Conservation (phyloP, 495 filamentous ascomycete genomes). For the Venustampulla echinocandica region DNA sequence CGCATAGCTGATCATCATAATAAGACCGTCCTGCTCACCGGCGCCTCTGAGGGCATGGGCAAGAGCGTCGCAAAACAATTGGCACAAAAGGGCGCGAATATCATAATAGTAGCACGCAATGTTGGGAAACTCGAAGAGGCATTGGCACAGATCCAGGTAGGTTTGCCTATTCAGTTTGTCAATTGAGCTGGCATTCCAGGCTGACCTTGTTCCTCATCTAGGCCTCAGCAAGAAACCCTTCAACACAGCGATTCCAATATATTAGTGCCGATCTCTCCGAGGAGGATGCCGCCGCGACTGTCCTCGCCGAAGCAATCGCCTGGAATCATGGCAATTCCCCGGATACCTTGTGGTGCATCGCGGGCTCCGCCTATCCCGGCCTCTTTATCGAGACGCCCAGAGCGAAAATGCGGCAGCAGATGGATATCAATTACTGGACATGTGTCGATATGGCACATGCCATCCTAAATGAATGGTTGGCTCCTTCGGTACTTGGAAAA, state of each 20-base stretch:
- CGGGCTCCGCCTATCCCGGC: slow-evolving; percentile 64
- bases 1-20: not conserved
- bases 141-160: slow-evolving; percentile 55
- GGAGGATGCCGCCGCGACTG: slow-evolving; percentile 52
- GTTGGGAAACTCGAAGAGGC: slow-evolving; percentile 64
- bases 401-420: slow-evolving; percentile 61
- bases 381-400: slow-evolving; percentile 69
- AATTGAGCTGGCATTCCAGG: too few relatives aligned
- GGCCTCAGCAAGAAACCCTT: slow-evolving; percentile 49
- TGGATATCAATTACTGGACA: slow-evolving; percentile 89
- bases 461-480: slow-evolving; percentile 51
- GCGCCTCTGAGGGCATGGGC: slow-evolving; percentile 91
- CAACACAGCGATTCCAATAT: slow-evolving; percentile 68
- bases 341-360: slow-evolving; percentile 89
- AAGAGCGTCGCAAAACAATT: slow-evolving; percentile 61
- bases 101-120: slow-evolving; percentile 78
- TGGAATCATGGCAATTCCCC: slow-evolving; percentile 73
- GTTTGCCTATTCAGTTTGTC: too few relatives aligned
- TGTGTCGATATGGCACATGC: slow-evolving; percentile 79
- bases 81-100: slow-evolving; percentile 72
- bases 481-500: slow-evolving; percentile 31
- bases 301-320: slow-evolving; percentile 63
- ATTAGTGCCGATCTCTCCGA: slow-evolving; percentile 77
- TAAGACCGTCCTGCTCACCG: slow-evolving; percentile 80
- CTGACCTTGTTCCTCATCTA: too few relatives aligned